These are phyloP conservation scores for Rheum nobile DNA, from an alignment of 148 eudicot genomes.

Conservation along the genomic window DNA sequence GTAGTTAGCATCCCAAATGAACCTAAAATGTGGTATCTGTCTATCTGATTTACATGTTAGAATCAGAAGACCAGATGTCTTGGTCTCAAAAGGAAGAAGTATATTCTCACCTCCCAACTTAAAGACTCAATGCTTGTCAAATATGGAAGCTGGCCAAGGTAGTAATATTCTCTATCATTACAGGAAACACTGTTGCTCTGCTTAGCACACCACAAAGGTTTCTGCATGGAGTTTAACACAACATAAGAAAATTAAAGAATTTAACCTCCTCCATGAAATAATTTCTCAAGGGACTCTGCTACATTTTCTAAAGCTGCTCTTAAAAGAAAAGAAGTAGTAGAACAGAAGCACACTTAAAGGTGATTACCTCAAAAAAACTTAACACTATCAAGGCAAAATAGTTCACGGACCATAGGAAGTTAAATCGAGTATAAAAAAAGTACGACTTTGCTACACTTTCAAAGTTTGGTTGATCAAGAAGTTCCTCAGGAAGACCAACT, in stretches of 20 bases:
- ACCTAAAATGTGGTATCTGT: background rate
- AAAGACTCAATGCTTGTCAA: constrained; percentile 53
- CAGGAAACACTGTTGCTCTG: constrained; percentile 30
- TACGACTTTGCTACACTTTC: constrained; percentile 62
- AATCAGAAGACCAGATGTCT: background rate
- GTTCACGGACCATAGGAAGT: constrained; percentile 70
- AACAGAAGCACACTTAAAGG: background rate
- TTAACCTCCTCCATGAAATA: constrained; percentile 5
- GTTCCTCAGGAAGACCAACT: constrained; percentile 81
- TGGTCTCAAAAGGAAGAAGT: background rate
- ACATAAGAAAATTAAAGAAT: constrained; percentile 3
- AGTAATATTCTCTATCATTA: constrained; percentile 58
- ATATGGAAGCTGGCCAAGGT: constrained; percentile 79
- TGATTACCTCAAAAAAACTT: constrained; percentile 68
- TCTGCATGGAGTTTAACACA: constrained; percentile 34
- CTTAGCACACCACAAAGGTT: constrained; percentile 79
- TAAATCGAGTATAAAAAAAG: constrained; percentile 51
- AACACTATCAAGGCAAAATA: constrained; percentile 61
- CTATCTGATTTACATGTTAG: background rate
- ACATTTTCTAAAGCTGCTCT: background rate
- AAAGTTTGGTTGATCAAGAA: constrained; percentile 58
- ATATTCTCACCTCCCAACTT: constrained; percentile 50
- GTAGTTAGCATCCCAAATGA: background rate
- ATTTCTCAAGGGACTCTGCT: background rate
- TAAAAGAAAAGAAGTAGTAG: background rate